Base-by-base conservation (phyloP, 345 rosid genomes). In the Syzygium oleosum region DNA sequence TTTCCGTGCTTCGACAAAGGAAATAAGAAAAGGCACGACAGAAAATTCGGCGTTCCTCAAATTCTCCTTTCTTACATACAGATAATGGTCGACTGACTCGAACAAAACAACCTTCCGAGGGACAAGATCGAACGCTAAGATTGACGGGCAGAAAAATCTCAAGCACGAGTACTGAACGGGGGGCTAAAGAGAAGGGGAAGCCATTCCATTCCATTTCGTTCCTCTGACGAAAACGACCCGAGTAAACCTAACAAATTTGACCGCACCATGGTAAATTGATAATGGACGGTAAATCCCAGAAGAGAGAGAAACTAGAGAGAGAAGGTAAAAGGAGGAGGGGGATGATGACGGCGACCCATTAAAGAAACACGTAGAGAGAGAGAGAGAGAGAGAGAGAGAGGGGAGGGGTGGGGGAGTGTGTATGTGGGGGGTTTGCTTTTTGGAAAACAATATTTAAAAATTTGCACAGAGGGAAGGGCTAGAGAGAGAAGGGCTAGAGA, bases 301-400 rank as follows among this genome's bases (percentile, higher is more conserved):
- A 85, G 77, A 25, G 12, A 58, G 52, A 41, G 87, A 85, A 85
- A 85, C 68, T 38, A 59, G 77, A 27, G 68, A 68, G 63, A 86
- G 49, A 52, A 84, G 27, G 16, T 7, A 17, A 9, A 65, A 8
- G 12, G 25, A 34, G 79, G 25, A 21, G 25, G 25, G 4, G 2
- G 46, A 73, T 34, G 49, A 34, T 4, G 49, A 73, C 0, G 46
- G 19, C 80, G 80, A 19, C 46, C 80, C 80, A 0, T 17, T 34
- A 73, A 73, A 73, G 80, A 65, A 61, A 19, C 46, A 6, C 46
- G 38, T 49, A 54, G 51, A 73, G 43, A 51, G 88, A 61, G 84
- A 73, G 34, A 25, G 63, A 11, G 78, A 56, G 52, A 49, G 65
- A 29, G 86, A 27, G 17, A 68, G 34, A 29, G 34, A 51, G 51